Base-by-base conservation (phyloP, 805 yeast genomes). In the Millerozyma miso region DNA sequence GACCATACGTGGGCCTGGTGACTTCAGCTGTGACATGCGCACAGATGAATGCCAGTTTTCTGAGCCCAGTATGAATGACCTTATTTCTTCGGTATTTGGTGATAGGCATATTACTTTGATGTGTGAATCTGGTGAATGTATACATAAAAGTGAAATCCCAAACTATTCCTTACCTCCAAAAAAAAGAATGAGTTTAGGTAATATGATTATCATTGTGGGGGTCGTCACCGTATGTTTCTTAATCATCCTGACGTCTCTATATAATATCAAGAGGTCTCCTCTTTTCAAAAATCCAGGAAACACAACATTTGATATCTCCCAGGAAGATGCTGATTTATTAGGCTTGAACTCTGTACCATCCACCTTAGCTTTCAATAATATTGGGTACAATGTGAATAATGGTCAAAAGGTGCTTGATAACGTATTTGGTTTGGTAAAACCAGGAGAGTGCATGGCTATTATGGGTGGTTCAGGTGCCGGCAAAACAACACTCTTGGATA, bases 391-490 rank as follows among this genome's bases (percentile, higher is more conserved):
- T 1, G 73, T 81, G 0, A 53, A 50, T 6, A 59, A 53, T 19
- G 77, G 79, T 8, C 74, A 68, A 18, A 65, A 63, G 14, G 81
- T 93, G 3, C 71, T 93, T 45, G 71, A 76, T 10, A 70, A 75
- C 20, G 74, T 88, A 0, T 80, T 78, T 51, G 99, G 99, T 7
- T 52, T 80, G 12, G 96, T 83, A 2, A 79, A 79, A 40, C 96
- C 97, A 2, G 85, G 97, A 32, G 89, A 89, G 59, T 85, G 95
- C 47, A 62, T 89, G 59, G 98, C 99, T 0, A 88, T 93, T 34
- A 88, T 93, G 96, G 99, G 99, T 35, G 97, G 97, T 1, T 90
- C 97, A 0, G 99, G 99, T 39, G 98, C 99, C 12, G 99, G 99
- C 40, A 93, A 93, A 59, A 91, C 99, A 0, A 91, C 99, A 0